Evolutionary conservation across 306 rosid species (phyloP).

Genomic region (Prunus padus): DNA sequence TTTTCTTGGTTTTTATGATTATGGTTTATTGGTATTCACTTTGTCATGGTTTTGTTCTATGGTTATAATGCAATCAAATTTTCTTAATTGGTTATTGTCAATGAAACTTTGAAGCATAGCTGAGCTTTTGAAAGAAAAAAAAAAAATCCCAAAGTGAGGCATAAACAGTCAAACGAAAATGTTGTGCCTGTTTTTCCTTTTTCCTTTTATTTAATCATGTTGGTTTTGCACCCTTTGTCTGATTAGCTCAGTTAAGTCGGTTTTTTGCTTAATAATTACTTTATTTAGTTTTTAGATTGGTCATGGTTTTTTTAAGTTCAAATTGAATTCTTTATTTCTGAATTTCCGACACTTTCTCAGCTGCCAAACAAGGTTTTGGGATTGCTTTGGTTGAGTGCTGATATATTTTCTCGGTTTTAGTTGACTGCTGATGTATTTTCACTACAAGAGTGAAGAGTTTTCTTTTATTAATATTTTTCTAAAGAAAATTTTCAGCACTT

Average conservation of each 20-base stretch:
- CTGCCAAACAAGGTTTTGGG: slow-evolving; percentile 17
- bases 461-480: not conserved
- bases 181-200: not conserved
- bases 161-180: not conserved
- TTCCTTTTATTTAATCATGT: not conserved
- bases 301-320: not conserved
- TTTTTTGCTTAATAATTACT: not conserved
- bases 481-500: not conserved
- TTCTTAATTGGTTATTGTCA: not conserved
- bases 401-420: not conserved
- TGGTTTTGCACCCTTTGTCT: not conserved
- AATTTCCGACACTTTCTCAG: slow-evolving; percentile 20
- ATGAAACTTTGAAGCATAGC: not conserved
- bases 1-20: not conserved
- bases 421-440: not conserved
- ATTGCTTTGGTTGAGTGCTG: not conserved
- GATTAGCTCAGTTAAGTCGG: not conserved
- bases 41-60: not conserved
- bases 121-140: not conserved
- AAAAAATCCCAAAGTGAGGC: not conserved
- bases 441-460: not conserved
- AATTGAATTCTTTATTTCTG: not conserved
- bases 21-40: not conserved
- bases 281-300: not conserved
- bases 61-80: not conserved